Evolutionary conservation across 352 stramenopile species (phyloP).

Genomic region (Phytophthora pseudosyringae): DNA sequence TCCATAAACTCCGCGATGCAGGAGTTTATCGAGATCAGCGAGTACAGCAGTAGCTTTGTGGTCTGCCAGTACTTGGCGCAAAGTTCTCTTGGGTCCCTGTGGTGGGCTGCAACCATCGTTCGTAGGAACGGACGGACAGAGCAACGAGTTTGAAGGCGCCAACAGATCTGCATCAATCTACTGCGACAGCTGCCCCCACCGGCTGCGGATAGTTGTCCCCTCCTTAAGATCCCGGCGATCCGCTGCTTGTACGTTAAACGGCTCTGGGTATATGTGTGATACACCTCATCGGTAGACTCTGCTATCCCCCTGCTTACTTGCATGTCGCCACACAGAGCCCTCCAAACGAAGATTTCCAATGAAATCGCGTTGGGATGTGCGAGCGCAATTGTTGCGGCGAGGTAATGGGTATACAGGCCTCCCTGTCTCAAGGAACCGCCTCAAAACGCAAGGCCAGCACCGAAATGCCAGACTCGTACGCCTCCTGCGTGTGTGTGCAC

Average conservation of each 20-base stretch:
- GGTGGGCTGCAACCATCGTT: no score
- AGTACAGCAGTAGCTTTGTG: no score
- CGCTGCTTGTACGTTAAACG: not conserved
- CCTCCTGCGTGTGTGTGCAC: no score
- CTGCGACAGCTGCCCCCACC: not conserved
- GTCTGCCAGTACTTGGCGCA: no score
- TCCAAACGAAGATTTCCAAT: not conserved
- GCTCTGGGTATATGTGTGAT: no score
- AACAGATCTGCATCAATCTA: not conserved
- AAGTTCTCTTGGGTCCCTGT: no score
- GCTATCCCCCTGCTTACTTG: no score
- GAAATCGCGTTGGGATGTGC: constrained; percentile 2
- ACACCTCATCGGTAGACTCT: no score
- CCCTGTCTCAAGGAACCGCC: constrained; percentile 26
- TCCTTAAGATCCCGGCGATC: not conserved
- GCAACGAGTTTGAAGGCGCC: no score
- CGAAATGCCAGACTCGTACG: not conserved
- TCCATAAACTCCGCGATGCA: no score
- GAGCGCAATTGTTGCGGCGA: not conserved
- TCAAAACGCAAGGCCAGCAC: constrained; percentile 9
- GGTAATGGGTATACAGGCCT: constrained; percentile 18
- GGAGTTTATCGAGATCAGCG: no score
- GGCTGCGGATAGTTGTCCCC: constrained; percentile 2
- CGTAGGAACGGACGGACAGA: no score
- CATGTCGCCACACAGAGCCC: not conserved